Evolutionary conservation across 2,329 filamentous ascomycete species (phyloP).

Genomic region (Botrytis fabae): DNA sequence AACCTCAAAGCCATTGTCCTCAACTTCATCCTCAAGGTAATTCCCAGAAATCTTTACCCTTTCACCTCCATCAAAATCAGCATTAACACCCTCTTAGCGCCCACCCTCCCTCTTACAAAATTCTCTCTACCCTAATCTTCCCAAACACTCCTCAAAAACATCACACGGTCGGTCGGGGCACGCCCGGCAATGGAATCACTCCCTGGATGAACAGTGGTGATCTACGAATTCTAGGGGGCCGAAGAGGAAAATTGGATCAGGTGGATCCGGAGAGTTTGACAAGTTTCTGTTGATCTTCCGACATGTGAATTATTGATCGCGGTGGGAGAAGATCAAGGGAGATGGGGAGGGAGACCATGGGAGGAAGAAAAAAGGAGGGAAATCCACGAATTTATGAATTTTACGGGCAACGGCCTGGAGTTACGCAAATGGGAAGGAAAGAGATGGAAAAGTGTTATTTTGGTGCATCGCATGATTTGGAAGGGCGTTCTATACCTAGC

Average conservation of each 20-base stretch:
- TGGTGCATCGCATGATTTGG: background rate
- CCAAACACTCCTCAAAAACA: background rate
- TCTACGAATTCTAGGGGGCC: background rate
- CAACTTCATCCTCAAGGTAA: background rate
- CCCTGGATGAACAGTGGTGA: constrained; percentile 18
- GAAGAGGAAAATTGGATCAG: constrained; percentile 8
- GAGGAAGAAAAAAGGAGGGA: background rate
- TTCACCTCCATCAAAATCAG: background rate
- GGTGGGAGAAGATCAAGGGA: background rate
- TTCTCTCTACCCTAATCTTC: background rate
- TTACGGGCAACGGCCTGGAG: background rate
- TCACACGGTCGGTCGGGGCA: background rate
- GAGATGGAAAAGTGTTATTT: background rate
- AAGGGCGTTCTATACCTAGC: background rate
- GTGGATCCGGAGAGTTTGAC: constrained; percentile 19
- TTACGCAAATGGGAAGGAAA: background rate
- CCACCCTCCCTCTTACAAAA: background rate
- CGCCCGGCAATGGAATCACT: background rate
- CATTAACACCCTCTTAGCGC: background rate
- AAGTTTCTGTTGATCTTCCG: background rate
- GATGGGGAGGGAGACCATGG: background rate
- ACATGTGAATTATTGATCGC: background rate
- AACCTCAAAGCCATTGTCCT: too few relatives aligned
- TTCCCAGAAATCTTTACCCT: background rate
- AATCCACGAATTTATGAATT: background rate